Evolutionary conservation across 345 rosid genomes (phyloP).

Genomic region (Moricandia arvensis): DNA sequence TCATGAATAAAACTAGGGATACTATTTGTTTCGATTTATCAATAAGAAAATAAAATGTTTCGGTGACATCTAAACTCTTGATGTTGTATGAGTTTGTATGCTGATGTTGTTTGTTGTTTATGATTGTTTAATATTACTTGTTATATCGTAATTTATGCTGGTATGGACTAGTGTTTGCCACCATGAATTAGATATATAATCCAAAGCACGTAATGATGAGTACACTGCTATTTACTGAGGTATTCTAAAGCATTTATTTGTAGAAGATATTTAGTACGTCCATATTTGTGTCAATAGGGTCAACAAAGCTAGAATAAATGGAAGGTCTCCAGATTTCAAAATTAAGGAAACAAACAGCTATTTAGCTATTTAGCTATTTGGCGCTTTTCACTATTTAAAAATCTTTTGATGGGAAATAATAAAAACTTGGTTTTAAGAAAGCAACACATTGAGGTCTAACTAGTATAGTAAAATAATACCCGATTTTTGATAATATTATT

Average conservation of each 20-base stretch:
- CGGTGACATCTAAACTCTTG: constrained; percentile 7
- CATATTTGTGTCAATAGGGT: not conserved
- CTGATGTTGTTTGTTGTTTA: not conserved
- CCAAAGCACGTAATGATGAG: constrained; percentile 5
- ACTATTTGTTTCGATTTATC: not conserved
- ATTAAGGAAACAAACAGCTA: not conserved
- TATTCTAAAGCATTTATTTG: not conserved
- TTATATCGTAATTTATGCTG: not conserved
- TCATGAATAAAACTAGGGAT: constrained; percentile 28
- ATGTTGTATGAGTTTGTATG: constrained; percentile 11
- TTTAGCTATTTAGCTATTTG: not conserved
- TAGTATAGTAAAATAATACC: too few relatives aligned
- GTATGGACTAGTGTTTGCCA: not conserved
- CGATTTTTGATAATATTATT: too few relatives aligned
- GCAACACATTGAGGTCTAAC: not conserved
- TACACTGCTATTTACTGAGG: not conserved
- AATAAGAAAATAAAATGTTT: not conserved
- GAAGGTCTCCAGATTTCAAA: constrained; percentile 3
- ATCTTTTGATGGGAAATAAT: not conserved
- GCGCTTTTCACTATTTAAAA: constrained; percentile 1
- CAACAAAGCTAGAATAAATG: constrained; percentile 14
- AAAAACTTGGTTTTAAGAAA: not conserved
- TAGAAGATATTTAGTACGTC: not conserved
- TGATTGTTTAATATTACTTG: not conserved
- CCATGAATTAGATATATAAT: not conserved